Evolutionary conservation across 768 basidiomycete species (phyloP).

Genomic region (Hericium erinaceus): DNA sequence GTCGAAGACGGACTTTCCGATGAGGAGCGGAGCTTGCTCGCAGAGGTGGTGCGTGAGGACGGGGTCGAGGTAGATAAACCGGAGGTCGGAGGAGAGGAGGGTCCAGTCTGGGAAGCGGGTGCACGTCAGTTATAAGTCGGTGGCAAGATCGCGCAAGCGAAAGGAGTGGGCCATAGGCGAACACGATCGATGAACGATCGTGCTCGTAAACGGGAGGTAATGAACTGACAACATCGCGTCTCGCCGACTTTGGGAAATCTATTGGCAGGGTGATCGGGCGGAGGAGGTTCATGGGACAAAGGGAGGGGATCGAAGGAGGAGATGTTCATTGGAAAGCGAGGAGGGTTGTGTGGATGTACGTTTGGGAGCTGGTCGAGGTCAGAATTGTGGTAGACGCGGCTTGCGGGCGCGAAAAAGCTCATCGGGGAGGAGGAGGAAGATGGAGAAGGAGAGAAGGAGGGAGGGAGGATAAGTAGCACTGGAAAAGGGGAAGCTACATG

Average conservation of each 20-base stretch:
- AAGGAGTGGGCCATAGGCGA: conserved; percentile 28
- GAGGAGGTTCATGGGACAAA: conserved; percentile 21
- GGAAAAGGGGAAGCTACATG: conserved; percentile 5
- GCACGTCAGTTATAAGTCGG: conserved; percentile 14
- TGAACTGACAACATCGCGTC: conserved; percentile 66
- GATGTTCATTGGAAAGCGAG: conserved; percentile 16
- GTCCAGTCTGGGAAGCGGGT: conserved; percentile 57
- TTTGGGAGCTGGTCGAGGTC: conserved; percentile 18
- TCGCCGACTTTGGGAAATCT: conserved; percentile 40
- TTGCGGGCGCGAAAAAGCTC: conserved; percentile 24
- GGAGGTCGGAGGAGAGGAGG: conserved; percentile 63
- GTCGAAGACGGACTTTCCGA: conserved; percentile 60
- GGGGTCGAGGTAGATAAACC: conserved; percentile 80
- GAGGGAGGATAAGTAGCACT: conserved; percentile 1
- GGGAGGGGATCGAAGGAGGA: conserved; percentile 27
- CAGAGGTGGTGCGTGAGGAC: conserved; percentile 65
- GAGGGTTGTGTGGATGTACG: conserved; percentile 7
- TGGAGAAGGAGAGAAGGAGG: no score
- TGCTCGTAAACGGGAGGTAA: conserved; percentile 12
- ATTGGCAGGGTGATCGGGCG: conserved; percentile 16
- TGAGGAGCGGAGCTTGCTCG: conserved; percentile 56
- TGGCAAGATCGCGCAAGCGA: conserved; percentile 17
- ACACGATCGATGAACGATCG: conserved; percentile 30
- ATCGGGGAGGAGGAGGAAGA: conserved; percentile 11
- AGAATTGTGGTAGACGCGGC: conserved; percentile 21